These are phyloP conservation scores for Alternaria arbusti DNA, from an alignment of 2,329 filamentous ascomycete species.

Conservation along the genomic window DNA sequence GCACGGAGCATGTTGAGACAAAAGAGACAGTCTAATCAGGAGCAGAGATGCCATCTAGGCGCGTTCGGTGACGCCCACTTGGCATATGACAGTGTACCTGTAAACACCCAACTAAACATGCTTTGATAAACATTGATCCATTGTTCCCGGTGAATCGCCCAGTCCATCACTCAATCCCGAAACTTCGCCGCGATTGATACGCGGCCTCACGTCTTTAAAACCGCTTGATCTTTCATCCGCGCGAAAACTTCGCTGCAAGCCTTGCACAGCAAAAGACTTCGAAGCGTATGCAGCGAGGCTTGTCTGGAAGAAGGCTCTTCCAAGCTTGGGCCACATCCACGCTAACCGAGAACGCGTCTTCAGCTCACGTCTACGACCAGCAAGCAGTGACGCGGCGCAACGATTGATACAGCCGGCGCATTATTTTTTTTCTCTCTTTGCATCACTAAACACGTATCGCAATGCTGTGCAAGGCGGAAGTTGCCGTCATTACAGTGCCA, in stretches of 20 bases:
- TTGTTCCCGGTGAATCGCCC: neutral
- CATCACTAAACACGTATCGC: neutral
- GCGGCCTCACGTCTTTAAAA: neutral
- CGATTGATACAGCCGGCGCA: neutral
- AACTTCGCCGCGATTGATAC: neutral
- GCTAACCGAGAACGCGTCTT: neutral
- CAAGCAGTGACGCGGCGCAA: neutral
- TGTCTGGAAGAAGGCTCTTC: neutral
- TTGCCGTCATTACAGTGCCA: neutral
- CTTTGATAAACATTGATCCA: neutral
- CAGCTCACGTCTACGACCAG: neutral
- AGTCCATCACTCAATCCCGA: neutral
- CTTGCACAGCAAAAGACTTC: neutral
- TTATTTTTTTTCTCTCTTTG: neutral
- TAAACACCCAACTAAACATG: neutral
- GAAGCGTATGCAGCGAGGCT: neutral
- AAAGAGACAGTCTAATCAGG: constrained; percentile 30
- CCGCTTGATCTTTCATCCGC: neutral
- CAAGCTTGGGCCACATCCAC: neutral
- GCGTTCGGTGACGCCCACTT: neutral
- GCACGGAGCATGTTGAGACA: constrained; percentile 28
- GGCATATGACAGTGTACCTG: neutral
- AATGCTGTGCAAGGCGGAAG: neutral
- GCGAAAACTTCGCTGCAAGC: neutral
- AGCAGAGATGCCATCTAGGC: fast-evolving